A percentile compares a stretch with the other conserved stretches of the same genome.
These are phyloP conservation scores for Kwoniella shandongensis DNA, from an alignment of 768 basidiomycete genomes.

Conservation along the genomic window DNA sequence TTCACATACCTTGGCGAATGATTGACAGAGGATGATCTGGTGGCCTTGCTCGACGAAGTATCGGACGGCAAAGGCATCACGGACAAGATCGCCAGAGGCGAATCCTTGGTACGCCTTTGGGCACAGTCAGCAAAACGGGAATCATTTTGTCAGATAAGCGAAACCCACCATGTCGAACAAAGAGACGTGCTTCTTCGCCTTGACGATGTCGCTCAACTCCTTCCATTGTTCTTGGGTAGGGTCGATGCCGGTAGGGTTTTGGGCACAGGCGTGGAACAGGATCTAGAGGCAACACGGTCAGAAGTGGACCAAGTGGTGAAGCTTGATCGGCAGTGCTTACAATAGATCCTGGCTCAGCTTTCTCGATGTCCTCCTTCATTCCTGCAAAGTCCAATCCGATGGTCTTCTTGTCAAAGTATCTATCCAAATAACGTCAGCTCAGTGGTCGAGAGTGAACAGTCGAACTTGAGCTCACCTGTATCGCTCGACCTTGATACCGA, in stretches of 20 bases:
- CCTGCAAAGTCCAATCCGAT: slow-evolving; percentile 90
- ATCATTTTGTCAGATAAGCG: not conserved
- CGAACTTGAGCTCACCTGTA: slow-evolving; percentile 57
- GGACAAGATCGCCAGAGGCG: slow-evolving; percentile 84
- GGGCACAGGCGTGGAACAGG: slow-evolving; percentile 93
- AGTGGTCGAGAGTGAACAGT: not conserved
- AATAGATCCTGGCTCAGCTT: slow-evolving; percentile 71
- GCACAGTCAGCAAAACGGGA: too few species aligned
- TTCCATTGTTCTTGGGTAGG: slow-evolving; percentile 91
- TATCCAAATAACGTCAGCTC: slow-evolving; percentile 3
- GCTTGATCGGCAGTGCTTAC: slow-evolving; percentile 43
- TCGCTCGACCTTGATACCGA: slow-evolving; percentile 76
- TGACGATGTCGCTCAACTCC: slow-evolving; percentile 78
- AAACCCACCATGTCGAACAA: slow-evolving; percentile 84
- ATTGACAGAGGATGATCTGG: slow-evolving; percentile 88
- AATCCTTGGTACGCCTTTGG: slow-evolving; percentile 96
- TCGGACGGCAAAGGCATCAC: slow-evolving; percentile 91
- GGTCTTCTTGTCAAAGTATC: slow-evolving; percentile 75
- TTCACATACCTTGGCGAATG: slow-evolving; percentile 74
- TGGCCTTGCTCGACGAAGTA: slow-evolving; percentile 92
- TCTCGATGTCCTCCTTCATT: slow-evolving; percentile 75
- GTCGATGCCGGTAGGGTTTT: slow-evolving; percentile 97
- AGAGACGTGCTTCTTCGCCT: slow-evolving; percentile 82
- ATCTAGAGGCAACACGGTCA: slow-evolving; percentile 52
- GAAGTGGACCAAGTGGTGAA: not conserved